Conservation (phyloP, 805 yeast genomes). For the Wickerhamomyces tratensis region DNA sequence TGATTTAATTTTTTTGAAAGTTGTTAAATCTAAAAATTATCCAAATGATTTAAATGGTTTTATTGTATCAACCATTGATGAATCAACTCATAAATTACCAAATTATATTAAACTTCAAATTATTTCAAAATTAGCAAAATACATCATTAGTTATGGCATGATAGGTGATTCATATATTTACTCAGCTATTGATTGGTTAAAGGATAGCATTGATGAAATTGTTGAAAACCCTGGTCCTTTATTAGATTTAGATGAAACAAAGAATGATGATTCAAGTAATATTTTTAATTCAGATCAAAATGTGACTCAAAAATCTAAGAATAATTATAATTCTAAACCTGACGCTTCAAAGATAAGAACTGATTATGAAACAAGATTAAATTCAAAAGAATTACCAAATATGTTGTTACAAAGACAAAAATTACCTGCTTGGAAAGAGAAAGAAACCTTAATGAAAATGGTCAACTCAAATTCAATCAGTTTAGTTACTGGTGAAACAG, state of each 20-base stretch:
- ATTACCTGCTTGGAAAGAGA: conserved; percentile 82
- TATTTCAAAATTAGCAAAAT: conserved; percentile 33
- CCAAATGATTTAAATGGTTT: conserved; percentile 69
- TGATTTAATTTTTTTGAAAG: conserved; percentile 22
- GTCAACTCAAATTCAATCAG: conserved; percentile 56
- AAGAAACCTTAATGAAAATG: conserved; percentile 41
- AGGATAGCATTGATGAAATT: conserved; percentile 45
- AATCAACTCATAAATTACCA: conserved; percentile 42
- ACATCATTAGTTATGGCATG: conserved; percentile 31
- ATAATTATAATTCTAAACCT: conserved; percentile 13
- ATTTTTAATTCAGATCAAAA: no score
- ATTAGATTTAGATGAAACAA: conserved; percentile 18
- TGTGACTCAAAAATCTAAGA: not conserved
- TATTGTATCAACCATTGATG: conserved; percentile 33
- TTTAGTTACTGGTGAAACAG: conserved; percentile 91
- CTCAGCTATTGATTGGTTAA: conserved; percentile 70
- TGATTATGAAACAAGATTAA: conserved; percentile 25
- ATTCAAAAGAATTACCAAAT: conserved; percentile 23
- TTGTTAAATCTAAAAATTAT: conserved; percentile 42
- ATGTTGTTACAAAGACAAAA: conserved; percentile 38
- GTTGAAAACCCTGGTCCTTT: conserved; percentile 73
- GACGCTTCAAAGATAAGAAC: conserved; percentile 24
- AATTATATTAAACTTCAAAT: conserved; percentile 59
- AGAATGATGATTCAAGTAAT: not conserved
- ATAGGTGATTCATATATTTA: conserved; percentile 66